Evolutionary conservation across 371 early-diverging fungal genomes (phyloP).

Genomic region (Mucor mucedo): DNA sequence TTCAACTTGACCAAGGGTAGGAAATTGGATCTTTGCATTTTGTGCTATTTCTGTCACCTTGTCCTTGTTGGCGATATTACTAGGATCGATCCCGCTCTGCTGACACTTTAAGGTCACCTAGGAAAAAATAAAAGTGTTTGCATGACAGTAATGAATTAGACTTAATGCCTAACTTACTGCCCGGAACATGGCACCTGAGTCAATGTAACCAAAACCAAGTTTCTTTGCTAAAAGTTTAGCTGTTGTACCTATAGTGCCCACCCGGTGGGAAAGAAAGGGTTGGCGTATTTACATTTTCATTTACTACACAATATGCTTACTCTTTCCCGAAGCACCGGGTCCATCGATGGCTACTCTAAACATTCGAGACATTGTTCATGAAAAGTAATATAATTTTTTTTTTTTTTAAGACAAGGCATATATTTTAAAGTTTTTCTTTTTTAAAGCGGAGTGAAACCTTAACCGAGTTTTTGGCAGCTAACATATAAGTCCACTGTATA

Average conservation of each 20-base stretch:
- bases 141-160: too few species aligned
- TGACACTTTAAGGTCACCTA: conserved; percentile 67
- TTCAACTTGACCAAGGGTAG: conserved; percentile 47
- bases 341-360: conserved; percentile 94
- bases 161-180: conserved; percentile 44
- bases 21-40: conserved; percentile 33
- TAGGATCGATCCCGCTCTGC: conserved; percentile 41
- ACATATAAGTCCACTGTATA: too few species aligned
- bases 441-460: too few species aligned
- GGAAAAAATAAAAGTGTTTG: not conserved
- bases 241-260: conserved; percentile 61
- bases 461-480: too few species aligned
- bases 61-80: conserved; percentile 32
- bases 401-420: not conserved
- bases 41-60: conserved; percentile 35
- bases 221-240: conserved; percentile 73
- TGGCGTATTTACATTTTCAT: not conserved
- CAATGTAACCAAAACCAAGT: conserved; percentile 81
- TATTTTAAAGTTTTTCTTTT: too few species aligned
- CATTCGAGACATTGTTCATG: conserved; percentile 40
- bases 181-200: conserved; percentile 79
- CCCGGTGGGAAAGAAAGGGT: not conserved
- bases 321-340: conserved; percentile 93
- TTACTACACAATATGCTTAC: conserved; percentile 44
- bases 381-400: not conserved